Evolutionary conservation across 306 rosid genomes (phyloP).

Genomic region (Arachis stenosperma): DNA sequence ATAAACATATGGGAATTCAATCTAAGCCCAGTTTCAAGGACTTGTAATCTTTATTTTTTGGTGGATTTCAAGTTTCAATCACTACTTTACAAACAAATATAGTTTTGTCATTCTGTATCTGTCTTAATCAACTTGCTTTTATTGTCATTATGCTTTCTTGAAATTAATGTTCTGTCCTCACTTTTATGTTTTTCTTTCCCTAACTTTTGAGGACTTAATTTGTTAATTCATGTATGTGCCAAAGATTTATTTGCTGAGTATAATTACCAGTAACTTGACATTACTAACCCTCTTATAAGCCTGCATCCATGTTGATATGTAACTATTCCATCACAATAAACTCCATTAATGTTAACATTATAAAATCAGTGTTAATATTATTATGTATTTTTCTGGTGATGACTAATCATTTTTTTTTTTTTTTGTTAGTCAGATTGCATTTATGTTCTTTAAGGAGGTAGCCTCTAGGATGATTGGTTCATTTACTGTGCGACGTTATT

Average conservation of each 20-base stretch:
- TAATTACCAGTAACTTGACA: slow-evolving; percentile 25
- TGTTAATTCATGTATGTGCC: neutral
- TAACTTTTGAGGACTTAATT: neutral
- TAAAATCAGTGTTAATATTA: neutral
- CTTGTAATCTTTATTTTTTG: slow-evolving; percentile 80
- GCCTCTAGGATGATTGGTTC: slow-evolving; percentile 91
- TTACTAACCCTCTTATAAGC: neutral
- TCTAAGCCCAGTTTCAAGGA: slow-evolving; percentile 84
- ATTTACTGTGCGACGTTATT: slow-evolving; percentile 78
- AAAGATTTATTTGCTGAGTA: slow-evolving; percentile 16
- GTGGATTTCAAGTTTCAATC: slow-evolving; percentile 95
- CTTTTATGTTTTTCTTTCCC: slow-evolving; percentile 4
- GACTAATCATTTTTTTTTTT: slow-evolving; percentile 31
- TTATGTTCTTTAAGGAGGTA: slow-evolving; percentile 95
- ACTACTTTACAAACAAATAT: slow-evolving; percentile 90
- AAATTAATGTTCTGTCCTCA: neutral
- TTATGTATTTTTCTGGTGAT: slow-evolving; percentile 10
- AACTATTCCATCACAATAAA: slow-evolving; percentile 21
- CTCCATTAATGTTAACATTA: neutral
- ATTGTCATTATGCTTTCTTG: slow-evolving; percentile 29
- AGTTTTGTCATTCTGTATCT: slow-evolving; percentile 20
- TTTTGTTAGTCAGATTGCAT: slow-evolving; percentile 67
- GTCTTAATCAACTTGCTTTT: slow-evolving; percentile 14
- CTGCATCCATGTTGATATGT: slow-evolving; percentile 6
- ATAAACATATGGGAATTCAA: slow-evolving; percentile 91